Evolutionary conservation across 148 eudicot genomes (phyloP), one percentile per base, ranked within the genome.

Genomic region (Amaranthus palmeri): DNA sequence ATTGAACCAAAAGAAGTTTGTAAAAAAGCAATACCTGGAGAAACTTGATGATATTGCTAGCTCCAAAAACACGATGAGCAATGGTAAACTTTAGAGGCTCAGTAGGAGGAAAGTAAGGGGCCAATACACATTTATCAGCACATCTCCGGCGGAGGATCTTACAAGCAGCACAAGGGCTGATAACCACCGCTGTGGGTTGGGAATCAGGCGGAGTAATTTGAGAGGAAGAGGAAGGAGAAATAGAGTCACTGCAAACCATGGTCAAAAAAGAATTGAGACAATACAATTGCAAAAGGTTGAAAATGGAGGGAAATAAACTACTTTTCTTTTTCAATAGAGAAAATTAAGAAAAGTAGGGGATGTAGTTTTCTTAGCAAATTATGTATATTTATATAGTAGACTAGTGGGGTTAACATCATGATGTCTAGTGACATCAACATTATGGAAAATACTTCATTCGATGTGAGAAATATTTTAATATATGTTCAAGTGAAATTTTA

Each of bases 21-120:
- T 25, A 25, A 67, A 51, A 48, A 4, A 54, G 40, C 1, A 59
- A 3, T 64, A 84, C 87, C 87, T 84, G 87, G 66, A 84, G 75
- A 65, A 84, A 79, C 43, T 84, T 84, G 61, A 84, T 84, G 68
- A 84, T 84, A 72, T 84, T 84, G 76, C 87, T 84, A 15, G 87
- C 85, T 1, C 87, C 87, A 61, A 84, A 84, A 48, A 84, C 87
- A 44, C 87, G 87, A 60, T 84, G 87, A 42, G 87, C 87, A 51
- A 77, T 82, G 68, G 87, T 81, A 75, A 84, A 84, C 48, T 84
- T 84, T 66, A 81, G 79, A 8, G 87, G 87, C 36, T 84, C 87
- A 52, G 81, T 82, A 15, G 87, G 87, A n/a, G 87, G 87, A 40
- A 84, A 84, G 66, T 84, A 84, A 2, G 87, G 87, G 0, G 87